Evolutionary conservation across 2,329 filamentous ascomycete species (phyloP).

Genomic region (Dactylonectria macrodidyma): DNA sequence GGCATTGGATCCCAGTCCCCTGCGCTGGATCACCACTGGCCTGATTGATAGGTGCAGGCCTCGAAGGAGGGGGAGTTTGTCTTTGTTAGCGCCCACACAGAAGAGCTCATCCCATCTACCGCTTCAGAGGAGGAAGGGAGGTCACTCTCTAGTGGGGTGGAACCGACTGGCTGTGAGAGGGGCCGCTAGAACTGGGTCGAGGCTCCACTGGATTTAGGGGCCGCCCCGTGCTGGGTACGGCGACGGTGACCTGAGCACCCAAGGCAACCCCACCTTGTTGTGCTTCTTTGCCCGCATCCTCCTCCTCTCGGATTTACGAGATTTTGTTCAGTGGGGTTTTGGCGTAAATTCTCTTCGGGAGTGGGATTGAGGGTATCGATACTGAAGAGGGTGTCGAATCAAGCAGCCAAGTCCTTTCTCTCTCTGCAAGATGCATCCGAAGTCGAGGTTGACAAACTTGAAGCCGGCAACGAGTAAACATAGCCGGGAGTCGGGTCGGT

Average conservation of each 20-base stretch:
- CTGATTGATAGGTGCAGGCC: conserved; percentile 38
- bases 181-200: conserved; percentile 16
- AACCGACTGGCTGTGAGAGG: conserved; percentile 2
- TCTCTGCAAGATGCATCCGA: not conserved
- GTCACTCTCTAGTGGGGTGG: conserved; percentile 25
- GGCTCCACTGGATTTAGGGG: conserved; percentile 11
- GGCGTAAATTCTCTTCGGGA: conserved; percentile 21
- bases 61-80: conserved; percentile 19
- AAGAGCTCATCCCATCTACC: conserved; percentile 28
- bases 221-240: conserved; percentile 4
- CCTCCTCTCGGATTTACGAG: conserved; percentile 1
- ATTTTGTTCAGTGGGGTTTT: conserved; percentile 4
- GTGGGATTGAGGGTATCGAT: not conserved
- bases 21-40: conserved; percentile 23
- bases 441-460: not conserved
- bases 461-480: not conserved
- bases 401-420: not conserved
- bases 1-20: conserved; percentile 36
- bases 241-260: conserved; percentile 16
- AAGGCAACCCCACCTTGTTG: not conserved
- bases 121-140: not conserved
- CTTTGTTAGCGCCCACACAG: conserved; percentile 18
- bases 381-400: not conserved
- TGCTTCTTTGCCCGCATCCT: too few relatives aligned
- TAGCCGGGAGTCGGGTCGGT: not conserved